Conservation (phyloP, 768 basidiomycete species). For the Rhodocollybia butyracea region DNA sequence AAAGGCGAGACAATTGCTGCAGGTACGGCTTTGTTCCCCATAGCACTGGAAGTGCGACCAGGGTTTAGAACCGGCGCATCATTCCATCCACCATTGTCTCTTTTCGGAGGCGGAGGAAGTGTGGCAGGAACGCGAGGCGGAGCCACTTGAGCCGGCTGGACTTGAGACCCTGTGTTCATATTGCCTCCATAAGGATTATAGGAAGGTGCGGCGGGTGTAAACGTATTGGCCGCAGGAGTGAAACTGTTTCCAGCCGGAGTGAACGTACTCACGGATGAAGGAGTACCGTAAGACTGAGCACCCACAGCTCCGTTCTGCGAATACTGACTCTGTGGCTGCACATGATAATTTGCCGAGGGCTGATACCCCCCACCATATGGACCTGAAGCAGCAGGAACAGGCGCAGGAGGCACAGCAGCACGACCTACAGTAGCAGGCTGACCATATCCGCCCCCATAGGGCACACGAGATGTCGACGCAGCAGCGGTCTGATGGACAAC, state of each 20-base stretch:
- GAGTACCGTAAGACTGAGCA: not conserved
- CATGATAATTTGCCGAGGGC: not conserved
- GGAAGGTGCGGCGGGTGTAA: slow-evolving; percentile 17
- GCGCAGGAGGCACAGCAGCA: slow-evolving; percentile 7
- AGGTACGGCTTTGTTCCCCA: slow-evolving; percentile 51
- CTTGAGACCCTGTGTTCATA: slow-evolving; percentile 16
- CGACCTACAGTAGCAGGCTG: not conserved
- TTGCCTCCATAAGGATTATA: slow-evolving; percentile 20
- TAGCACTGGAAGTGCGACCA: slow-evolving; percentile 50
- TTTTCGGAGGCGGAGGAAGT: slow-evolving; percentile 52
- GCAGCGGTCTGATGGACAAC: not conserved
- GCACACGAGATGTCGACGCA: slow-evolving; percentile 3
- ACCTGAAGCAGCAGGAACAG: slow-evolving; percentile 11
- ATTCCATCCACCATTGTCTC: slow-evolving; percentile 82
- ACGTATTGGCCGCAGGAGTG: not conserved
- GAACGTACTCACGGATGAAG: slow-evolving; percentile 1
- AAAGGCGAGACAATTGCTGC: slow-evolving; percentile 85
- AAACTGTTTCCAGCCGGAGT: slow-evolving; percentile 8
- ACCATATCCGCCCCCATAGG: not conserved
- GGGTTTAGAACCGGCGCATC: slow-evolving; percentile 65
- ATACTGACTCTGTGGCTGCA: not conserved
- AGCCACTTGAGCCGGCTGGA: slow-evolving; percentile 42
- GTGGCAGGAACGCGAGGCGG: slow-evolving; percentile 38
- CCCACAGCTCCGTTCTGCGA: not conserved
- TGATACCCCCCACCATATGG: slow-evolving; percentile 8